Evolutionary conservation across 2,329 filamentous ascomycete species (phyloP), one percentile per base, ranked within the genome.

Genomic region (Stachybotrys elegans): DNA sequence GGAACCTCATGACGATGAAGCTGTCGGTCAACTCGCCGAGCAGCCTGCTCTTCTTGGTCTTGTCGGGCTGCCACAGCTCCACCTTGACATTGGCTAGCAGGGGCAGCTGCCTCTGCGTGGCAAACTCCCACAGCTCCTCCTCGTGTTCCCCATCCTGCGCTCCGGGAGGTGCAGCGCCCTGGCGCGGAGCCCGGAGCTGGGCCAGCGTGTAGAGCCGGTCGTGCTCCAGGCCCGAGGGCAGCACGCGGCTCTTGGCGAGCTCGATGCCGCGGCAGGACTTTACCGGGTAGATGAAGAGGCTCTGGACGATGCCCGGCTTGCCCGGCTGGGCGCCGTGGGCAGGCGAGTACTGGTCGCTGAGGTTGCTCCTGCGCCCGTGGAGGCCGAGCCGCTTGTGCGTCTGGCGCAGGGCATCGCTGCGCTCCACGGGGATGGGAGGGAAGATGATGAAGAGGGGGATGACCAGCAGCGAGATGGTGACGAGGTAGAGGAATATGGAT

Each of bases 201-300:
- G 86, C 89, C 59, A 96, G 88, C 39, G 81, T 84, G 69, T 90
- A 95, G 53, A 92, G 78, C 6, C 89, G 80, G 65, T 96, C 90
- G 62, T 85, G 86, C 59, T 84, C 78, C 45, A 95, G 72, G 3
- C 90, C 89, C 3, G 79, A 79, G 6, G 79, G 69, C 37, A 88
- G 66, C 14, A 93, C 74, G 43, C 79, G 76, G 47, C 78, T 79
- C 48, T 74, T 68, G 42, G 77, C 67, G 38, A 95, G 65, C 65
- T 93, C 88, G 43, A 95, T 81, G 22, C 85, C 86, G 44, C 70
- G 72, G 61, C 89, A 95, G 45, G 86, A 88, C 67, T 94, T 92
- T 61, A 95, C 68, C 1, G 91, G 90, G 62, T 93, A 92, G 47
- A 90, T 76, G 67, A 83, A 84, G 42, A 95, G 70, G 44, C 85